Conservation (phyloP, 192 early-diverging fungal genomes). For the Coemansia sp. region DNA sequence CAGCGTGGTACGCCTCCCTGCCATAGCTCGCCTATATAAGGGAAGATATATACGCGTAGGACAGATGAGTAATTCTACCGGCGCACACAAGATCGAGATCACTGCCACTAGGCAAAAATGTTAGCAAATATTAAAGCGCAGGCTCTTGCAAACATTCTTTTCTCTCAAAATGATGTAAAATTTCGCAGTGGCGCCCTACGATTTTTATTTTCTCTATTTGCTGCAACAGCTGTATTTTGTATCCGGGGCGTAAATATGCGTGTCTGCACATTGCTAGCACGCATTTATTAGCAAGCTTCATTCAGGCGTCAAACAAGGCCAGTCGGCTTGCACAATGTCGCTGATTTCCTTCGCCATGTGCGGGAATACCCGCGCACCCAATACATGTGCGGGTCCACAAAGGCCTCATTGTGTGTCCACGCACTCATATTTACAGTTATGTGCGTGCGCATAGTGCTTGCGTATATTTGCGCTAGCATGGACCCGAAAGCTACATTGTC, state of each 20-base stretch:
- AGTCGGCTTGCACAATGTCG: neutral
- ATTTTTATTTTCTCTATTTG: neutral
- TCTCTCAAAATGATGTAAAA: neutral
- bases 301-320: neutral
- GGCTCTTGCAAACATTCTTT: neutral
- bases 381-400: neutral
- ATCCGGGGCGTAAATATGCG: neutral
- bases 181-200: neutral
- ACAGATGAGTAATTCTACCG: neutral
- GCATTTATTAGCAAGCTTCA: neutral
- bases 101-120: neutral
- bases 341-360: conserved; percentile 8
- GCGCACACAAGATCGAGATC: neutral
- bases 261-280: neutral
- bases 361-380: neutral
- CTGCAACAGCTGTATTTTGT: neutral
- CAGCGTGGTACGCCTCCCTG: neutral
- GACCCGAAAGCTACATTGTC: neutral
- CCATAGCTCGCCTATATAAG: neutral
- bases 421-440: conserved; percentile 3
- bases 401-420: conserved; percentile 3
- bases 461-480: conserved; percentile 1
- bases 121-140: neutral
- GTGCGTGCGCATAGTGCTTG: conserved; percentile 4
- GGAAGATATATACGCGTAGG: neutral